Base-by-base conservation (phyloP, 2,329 filamentous ascomycete species). In the Tolypocladium sp. region DNA sequence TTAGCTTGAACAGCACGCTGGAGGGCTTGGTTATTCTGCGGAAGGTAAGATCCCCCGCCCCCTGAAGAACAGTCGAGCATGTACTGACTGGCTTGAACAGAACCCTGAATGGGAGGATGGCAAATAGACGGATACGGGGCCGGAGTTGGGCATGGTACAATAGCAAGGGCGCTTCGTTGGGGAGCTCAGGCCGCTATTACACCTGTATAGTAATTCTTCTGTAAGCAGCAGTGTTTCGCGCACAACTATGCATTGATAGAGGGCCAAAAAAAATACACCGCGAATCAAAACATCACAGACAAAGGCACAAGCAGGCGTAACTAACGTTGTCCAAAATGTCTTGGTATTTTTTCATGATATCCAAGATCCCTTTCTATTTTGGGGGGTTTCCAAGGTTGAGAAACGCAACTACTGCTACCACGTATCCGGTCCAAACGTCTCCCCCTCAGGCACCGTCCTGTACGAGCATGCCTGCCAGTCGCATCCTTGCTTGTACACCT, bases 1-100 rank as follows among this genome's bases (percentile, higher is more conserved):
- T 97, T 64, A 91, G 89, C 74, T 78, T 99, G 70, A 95, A 88
- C 72, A 94, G 86, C 77, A 96, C 88, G 57, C 81, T 99, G 62
- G 94, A 99, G 77, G 94, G 94, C 38, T 81, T 99, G 68, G 93
- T 97, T 59, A 97, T 99, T 74, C 79, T 99, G 74, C 89, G 89
- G 81, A 97, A 97, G 91, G 93, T 96, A 82, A 76, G 84, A 65
- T 25, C 0, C 10, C 20, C 20, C 5, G 5, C n/a, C 10, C 4
- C 10, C 10, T 4, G 9, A 35, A 35, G 8, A 15, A 2, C 30
- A 13, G 49, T 22, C 15, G 30, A 53, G 41, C 42, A 20, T 20
- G 30, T 17, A 54, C 64, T 69, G 61, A 70, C 62, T 44, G 8
- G 54, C 9, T 22, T 33, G 46, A 37, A 27, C 33, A 76, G 74